Conservation (phyloP, 306 rosid species). For the Carpinus viminea region DNA sequence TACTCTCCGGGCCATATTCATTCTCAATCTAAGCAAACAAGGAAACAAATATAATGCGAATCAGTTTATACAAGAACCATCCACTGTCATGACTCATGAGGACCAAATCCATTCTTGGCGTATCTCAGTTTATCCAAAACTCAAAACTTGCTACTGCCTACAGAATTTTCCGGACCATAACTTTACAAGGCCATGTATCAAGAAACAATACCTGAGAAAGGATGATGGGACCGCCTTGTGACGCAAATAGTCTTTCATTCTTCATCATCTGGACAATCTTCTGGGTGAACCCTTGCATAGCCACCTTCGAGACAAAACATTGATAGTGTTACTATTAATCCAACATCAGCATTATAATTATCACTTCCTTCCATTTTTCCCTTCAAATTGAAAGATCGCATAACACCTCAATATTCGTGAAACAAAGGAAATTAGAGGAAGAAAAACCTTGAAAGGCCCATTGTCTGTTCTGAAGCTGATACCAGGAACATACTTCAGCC, state of each 20-base stretch:
- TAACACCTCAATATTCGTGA: neutral
- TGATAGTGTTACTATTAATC: constrained; percentile 11
- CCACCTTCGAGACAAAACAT: constrained; percentile 45
- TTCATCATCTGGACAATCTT: constrained; percentile 93
- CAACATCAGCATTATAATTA: constrained; percentile 1
- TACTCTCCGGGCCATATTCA: constrained; percentile 75
- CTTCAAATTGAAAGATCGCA: neutral
- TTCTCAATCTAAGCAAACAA: constrained; percentile 71
- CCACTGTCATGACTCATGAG: constrained; percentile 10
- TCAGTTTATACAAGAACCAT: constrained; percentile 8
- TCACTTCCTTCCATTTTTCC: neutral
- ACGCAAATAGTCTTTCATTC: constrained; percentile 73
- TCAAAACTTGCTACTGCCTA: neutral
- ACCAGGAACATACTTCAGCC: constrained; percentile 95
- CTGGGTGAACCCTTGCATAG: constrained; percentile 90
- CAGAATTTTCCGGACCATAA: neutral
- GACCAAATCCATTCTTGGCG: constrained; percentile 14
- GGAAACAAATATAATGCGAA: neutral
- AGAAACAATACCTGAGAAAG: constrained; percentile 73
- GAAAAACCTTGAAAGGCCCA: constrained; percentile 80
- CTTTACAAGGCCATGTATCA: constrained; percentile 5
- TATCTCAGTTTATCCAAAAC: neutral
- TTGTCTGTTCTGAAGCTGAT: constrained; percentile 95
- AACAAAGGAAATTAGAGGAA: constrained; percentile 9
- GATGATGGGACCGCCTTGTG: constrained; percentile 97